Evolutionary conservation across 306 rosid genomes (phyloP), one percentile per base, ranked within the genome.

Genomic region (Senna tora): DNA sequence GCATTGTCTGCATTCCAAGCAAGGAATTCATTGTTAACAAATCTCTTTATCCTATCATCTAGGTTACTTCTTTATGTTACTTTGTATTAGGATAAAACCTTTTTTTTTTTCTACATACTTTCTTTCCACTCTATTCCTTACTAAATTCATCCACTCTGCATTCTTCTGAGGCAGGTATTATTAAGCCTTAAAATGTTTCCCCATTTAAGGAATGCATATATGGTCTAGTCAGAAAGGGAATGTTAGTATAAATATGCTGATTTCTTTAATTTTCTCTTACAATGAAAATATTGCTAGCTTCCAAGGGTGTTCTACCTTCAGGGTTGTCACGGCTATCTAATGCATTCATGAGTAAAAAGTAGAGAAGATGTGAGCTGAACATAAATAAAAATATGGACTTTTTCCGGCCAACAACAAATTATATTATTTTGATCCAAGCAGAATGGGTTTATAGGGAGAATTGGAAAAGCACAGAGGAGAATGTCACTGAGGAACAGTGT

Each of bases 131-230:
- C 7, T 7, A 68, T 2, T 16, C 33, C 61, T 47, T 2, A 34
- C 9, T 22, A n/a, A 61, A 34, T 36, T 34, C 53, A 60, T 32
- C 8, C 16, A 47, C 32, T 33, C 57, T 25, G 25, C 38, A 45
- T 22, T 63, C 70, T 65, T 36, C 5, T 43, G 41, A 65, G 55
- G 28, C 47, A 67, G 30, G 13, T 16, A 67, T 33, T 5, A 64
- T n/a, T n/a, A 42, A 19, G 8, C 20, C 47, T 34, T 17, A 9
- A 61, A 25, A 34, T 6, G 32, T 36, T 19, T 16, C 3, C 7
- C n/a, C 22, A 3, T 16, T 60, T 12, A 33, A 15, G 66, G 7
- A 34, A 33, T n/a, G 21, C 28, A 60, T 61, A 17, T 38, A 16
- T 9, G 45, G 30, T 33, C n/a, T 9, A 60, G 17, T 38, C 32